Conservation (phyloP, 768 basidiomycete genomes). For the Strobilomyces echinocephalus region DNA sequence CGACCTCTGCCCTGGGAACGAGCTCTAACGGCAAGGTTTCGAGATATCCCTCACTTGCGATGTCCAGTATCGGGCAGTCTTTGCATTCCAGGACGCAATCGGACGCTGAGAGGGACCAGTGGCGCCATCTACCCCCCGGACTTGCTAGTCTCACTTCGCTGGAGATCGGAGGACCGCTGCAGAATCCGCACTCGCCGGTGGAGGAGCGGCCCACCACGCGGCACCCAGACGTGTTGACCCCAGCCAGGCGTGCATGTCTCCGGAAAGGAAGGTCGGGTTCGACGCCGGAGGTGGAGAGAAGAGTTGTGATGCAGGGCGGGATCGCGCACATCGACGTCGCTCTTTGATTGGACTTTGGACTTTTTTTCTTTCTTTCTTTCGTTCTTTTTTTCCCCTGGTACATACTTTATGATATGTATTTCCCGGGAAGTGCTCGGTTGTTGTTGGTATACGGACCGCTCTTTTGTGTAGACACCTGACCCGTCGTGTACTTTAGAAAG, state of each 20-base stretch:
- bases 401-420: conserved; percentile 15
- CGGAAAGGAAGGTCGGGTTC: conserved; percentile 15
- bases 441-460: not conserved
- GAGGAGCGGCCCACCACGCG: conserved; percentile 1
- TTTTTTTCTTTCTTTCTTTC: conserved; percentile 10
- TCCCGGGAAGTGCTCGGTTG: not conserved
- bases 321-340: conserved; percentile 26
- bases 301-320: conserved; percentile 17
- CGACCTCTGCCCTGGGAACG: conserved; percentile 12
- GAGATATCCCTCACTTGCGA: conserved; percentile 27
- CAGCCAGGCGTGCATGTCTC: conserved; percentile 18
- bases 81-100: conserved; percentile 7
- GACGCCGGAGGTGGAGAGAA: conserved; percentile 21
- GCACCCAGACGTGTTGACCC: not conserved
- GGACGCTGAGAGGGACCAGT: conserved; percentile 16
- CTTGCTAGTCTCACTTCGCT: conserved; percentile 17
- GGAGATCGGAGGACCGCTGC: conserved; percentile 10
- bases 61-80: conserved; percentile 14
- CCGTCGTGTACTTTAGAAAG: not conserved
- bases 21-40: conserved; percentile 16
- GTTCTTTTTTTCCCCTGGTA: not conserved
- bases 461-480: not conserved
- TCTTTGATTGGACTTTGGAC: conserved; percentile 10
- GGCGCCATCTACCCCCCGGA: conserved; percentile 23
- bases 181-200: conserved; percentile 23